Percentiles rank a stretch among this genome's conserved stretches.
These are phyloP conservation scores for Hydnomerulius pinastri DNA, from an alignment of 768 basidiomycete species.

Conservation along the genomic window DNA sequence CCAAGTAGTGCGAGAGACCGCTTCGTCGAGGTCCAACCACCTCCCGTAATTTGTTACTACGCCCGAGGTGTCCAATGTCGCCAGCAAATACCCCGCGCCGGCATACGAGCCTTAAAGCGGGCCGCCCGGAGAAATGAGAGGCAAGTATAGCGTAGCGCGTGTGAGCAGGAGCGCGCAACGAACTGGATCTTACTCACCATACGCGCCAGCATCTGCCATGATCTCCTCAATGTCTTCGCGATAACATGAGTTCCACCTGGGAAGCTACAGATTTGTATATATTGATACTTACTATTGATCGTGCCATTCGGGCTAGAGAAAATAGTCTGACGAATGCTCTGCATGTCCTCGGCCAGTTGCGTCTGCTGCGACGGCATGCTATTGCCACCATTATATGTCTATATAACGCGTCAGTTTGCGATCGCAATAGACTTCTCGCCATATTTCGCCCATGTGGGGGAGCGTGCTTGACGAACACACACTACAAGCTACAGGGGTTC, in stretches of 20 bases:
- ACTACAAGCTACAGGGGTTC: not conserved
- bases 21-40: constrained; percentile 72
- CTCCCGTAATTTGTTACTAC: constrained; percentile 48
- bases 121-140: constrained; percentile 1
- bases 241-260: not conserved
- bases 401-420: not conserved
- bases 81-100: constrained; percentile 61
- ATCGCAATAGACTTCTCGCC: not conserved
- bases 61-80: constrained; percentile 45
- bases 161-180: not conserved
- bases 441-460: not conserved
- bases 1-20: constrained; percentile 60
- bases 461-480: not conserved
- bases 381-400: constrained; percentile 74
- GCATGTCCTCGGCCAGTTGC: constrained; percentile 50
- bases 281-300: constrained; percentile 45
- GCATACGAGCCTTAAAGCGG: constrained; percentile 61
- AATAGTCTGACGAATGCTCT: constrained; percentile 53
- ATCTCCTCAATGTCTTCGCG: constrained; percentile 54
- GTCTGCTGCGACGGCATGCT: constrained; percentile 46
- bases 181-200: constrained; percentile 43
- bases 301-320: constrained; percentile 61
- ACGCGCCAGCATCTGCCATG: constrained; percentile 55
- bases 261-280: constrained; percentile 2
- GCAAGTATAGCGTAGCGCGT: not conserved